Percentiles rank a stretch among this genome's conserved stretches.
These are phyloP conservation scores for Rubia peregrina DNA, from an alignment of 305 asterid genomes.

Conservation along the genomic window DNA sequence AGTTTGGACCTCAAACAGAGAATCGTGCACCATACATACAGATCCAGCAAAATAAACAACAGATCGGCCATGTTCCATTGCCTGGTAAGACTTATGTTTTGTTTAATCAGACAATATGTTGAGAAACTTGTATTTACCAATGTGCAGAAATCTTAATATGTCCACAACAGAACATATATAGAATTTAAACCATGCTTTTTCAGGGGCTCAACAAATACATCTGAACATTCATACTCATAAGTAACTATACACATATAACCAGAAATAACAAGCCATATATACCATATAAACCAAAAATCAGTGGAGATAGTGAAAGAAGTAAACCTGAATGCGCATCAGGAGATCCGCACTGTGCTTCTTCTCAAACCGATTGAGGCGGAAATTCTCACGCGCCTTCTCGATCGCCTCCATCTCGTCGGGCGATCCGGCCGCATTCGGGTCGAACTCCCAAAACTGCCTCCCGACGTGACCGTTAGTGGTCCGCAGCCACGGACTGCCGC, in stretches of 20 bases:
- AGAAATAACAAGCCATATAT: too few species aligned
- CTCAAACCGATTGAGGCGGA: slow-evolving; percentile 49
- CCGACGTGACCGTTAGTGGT: slow-evolving; percentile 65
- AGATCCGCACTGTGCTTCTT: slow-evolving; percentile 81
- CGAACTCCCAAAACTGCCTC: slow-evolving; percentile 82
- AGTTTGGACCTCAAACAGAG: too few species aligned
- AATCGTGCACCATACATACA: too few species aligned
- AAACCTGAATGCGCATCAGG: slow-evolving; percentile 82
- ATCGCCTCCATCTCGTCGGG: slow-evolving; percentile 71
- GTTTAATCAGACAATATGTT: neutral
- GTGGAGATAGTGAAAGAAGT: neutral
- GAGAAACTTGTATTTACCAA: too few species aligned
- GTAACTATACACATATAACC: too few species aligned
- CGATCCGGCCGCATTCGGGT: slow-evolving; percentile 44
- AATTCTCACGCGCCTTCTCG: slow-evolving; percentile 56
- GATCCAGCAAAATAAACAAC: too few species aligned
- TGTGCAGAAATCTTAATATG: too few species aligned
- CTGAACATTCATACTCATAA: too few species aligned
- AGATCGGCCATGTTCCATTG: neutral
- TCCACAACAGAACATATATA: too few species aligned
- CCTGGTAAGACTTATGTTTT: neutral
- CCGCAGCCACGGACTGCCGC: slow-evolving; percentile 78
- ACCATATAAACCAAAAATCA: too few species aligned
- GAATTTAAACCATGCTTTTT: too few species aligned
- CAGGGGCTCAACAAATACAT: too few species aligned